phyloP scores from a whole-genome alignment of 176 grass and related monocot genomes.

The Triticum timopheevii region DNA sequence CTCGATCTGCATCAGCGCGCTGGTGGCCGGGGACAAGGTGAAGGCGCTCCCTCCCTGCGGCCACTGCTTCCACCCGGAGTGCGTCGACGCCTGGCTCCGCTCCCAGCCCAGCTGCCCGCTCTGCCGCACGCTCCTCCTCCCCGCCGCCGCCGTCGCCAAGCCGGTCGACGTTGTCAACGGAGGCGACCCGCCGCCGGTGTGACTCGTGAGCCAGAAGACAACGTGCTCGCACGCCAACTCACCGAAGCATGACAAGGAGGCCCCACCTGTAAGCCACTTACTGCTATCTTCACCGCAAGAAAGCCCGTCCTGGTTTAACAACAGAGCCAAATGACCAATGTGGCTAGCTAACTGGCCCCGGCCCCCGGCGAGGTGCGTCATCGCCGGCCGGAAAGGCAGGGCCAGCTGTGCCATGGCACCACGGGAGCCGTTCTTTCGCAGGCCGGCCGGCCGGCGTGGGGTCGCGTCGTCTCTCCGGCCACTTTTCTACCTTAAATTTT shows the following conservation, averaged over 20 bases:
- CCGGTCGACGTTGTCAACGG: slow-evolving; percentile 13
- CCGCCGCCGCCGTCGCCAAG: background rate
- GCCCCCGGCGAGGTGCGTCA: slow-evolving; percentile 1
- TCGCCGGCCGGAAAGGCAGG: background rate
- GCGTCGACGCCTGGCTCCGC: slow-evolving; percentile 77
- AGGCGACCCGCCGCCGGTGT: slow-evolving; percentile 30
- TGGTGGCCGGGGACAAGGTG: slow-evolving; percentile 71
- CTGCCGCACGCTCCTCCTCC: slow-evolving; percentile 51
- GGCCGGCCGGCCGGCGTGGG: slow-evolving; percentile 1
- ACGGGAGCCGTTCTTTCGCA: background rate
- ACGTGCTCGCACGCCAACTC: background rate
- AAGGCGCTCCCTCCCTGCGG: slow-evolving; percentile 66
- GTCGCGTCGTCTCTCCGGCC: background rate
- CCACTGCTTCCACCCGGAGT: slow-evolving; percentile 83
- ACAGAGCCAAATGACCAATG: background rate
- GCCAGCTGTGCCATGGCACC: background rate
- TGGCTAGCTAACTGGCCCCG: background rate
- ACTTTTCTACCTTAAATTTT: background rate
- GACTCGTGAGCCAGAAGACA: background rate
- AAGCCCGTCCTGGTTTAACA: background rate
- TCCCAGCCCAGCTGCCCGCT: slow-evolving; percentile 71
- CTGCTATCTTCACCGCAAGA: background rate
- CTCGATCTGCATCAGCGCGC: slow-evolving; percentile 69
- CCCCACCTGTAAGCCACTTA: background rate
- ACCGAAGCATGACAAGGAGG: background rate